Percentiles rank a stretch among this genome's conserved stretches.
Conservation (phyloP, 139 green algal genomes). For the Closterium sp. region DNA sequence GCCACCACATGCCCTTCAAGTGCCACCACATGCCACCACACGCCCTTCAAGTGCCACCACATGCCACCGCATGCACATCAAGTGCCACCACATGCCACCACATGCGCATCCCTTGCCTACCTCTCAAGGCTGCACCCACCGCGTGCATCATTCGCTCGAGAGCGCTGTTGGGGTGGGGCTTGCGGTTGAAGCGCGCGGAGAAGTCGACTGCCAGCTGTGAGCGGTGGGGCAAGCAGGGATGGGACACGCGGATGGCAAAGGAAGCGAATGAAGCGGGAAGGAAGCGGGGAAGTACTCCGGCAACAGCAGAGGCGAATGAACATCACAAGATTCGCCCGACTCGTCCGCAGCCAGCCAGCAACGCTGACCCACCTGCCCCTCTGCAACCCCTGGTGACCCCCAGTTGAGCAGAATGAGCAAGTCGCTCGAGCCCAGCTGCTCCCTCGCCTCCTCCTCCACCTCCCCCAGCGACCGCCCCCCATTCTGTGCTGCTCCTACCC, state of each 20-base stretch:
- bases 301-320: too few species aligned
- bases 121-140: too few species aligned
- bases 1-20: too few species aligned
- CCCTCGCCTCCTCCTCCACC: background rate
- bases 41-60: background rate
- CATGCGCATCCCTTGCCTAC: too few species aligned
- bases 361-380: background rate
- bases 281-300: too few species aligned
- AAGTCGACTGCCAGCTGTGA: conserved; percentile 29
- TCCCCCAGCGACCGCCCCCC: background rate
- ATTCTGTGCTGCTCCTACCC: background rate
- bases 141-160: conserved; percentile 28
- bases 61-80: too few species aligned
- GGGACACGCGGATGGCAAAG: too few species aligned
- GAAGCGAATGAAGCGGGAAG: background rate
- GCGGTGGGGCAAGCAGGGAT: background rate
- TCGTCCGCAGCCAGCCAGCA: too few species aligned
- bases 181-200: conserved; percentile 1
- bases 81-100: background rate
- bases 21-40: too few species aligned
- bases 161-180: conserved; percentile 6
- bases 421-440: background rate
- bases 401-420: background rate
- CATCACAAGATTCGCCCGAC: too few species aligned
- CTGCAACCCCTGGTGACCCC: background rate